Base-by-base conservation (phyloP, 2,329 filamentous ascomycete species). In the Neofusicoccum cordaticola region DNA sequence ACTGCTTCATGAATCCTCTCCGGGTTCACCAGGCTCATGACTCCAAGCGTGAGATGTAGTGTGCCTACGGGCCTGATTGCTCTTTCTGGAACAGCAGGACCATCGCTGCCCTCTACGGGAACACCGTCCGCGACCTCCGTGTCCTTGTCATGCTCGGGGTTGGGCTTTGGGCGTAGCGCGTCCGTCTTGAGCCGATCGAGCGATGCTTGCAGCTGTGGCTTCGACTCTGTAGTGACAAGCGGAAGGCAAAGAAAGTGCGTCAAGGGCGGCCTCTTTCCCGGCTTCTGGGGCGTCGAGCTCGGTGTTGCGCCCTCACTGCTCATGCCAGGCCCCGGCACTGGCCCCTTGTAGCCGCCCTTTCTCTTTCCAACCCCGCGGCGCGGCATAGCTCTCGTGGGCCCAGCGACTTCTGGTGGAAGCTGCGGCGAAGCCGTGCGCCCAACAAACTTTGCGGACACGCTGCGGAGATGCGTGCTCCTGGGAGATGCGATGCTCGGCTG, bases 1-100 rank as follows among this genome's bases (percentile, higher is more conserved):
- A 27, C 68, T 0, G 85, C 86, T 35, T 77, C 75, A 0, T 81
- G 70, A 2, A 89, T 67, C 1, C 78, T 75, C 51, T 84, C 81
- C 2, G 81, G 76, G 2, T 79, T 81, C 2, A 81, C 77, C 9
- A 97, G 83, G 68, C 85, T 89, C 90, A 97, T 93, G 1, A 96
- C 90, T 0, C 93, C 93, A 0, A 97, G 82, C 0, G 93, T 97
- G 2, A 96, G 80, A 77, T 98, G 94, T 53, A 97, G 77, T 1
- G 92, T 93, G 0, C 91, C 91, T 0, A 91, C 78, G 0, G 92
- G 92, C 34, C 93, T 83, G 58, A 97, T 80, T 1, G 92, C 92
- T 63, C 84, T 84, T 37, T 81, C 74, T 0, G 90, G 90, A 9
- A 94, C 78, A 5, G 81, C 79, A 34, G 39, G 66, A 77, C 68